Conservation (phyloP, 2,329 filamentous ascomycete species). For the Colletotrichum camelliae region DNA sequence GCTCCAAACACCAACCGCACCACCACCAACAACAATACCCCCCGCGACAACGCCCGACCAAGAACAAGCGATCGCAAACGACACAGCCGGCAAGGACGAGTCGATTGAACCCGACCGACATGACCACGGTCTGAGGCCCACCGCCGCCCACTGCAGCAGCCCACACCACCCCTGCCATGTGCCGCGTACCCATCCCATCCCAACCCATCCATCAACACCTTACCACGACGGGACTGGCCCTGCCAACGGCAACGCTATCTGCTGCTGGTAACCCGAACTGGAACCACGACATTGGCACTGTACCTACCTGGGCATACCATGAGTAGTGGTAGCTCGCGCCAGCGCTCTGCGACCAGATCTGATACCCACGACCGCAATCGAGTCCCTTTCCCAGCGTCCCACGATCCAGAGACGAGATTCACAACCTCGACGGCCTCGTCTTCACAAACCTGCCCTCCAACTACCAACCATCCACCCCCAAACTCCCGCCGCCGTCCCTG, state of each 20-base stretch:
- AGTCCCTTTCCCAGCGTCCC: slow-evolving; percentile 15
- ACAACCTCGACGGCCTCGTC: slow-evolving; percentile 24
- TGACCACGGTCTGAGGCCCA: slow-evolving; percentile 14
- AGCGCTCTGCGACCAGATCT: slow-evolving; percentile 23
- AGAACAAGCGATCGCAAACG: neutral
- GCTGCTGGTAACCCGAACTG: neutral
- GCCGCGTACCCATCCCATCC: slow-evolving; percentile 18
- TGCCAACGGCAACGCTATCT: neutral
- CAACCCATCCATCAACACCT: slow-evolving; percentile 2
- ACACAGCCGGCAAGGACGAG: neutral
- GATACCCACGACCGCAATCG: slow-evolving; percentile 20
- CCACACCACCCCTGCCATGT: slow-evolving; percentile 22
- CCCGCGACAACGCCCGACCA: neutral
- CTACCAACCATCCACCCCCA: neutral
- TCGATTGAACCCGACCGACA: neutral
- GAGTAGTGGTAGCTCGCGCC: slow-evolving; percentile 23
- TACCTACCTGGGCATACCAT: slow-evolving; percentile 17
- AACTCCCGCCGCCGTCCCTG: neutral
- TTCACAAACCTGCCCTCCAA: slow-evolving; percentile 13
- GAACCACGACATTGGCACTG: neutral
- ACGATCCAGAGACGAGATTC: slow-evolving; percentile 24
- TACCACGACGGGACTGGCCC: slow-evolving; percentile 14
- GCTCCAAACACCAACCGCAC: neutral
- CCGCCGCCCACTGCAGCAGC: neutral
- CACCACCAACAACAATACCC: neutral